A percentile compares a stretch with the other conserved stretches of the same genome.
Evolutionary conservation across 2,329 filamentous ascomycete species (phyloP).

Genomic region (Hypoxylon sp.): DNA sequence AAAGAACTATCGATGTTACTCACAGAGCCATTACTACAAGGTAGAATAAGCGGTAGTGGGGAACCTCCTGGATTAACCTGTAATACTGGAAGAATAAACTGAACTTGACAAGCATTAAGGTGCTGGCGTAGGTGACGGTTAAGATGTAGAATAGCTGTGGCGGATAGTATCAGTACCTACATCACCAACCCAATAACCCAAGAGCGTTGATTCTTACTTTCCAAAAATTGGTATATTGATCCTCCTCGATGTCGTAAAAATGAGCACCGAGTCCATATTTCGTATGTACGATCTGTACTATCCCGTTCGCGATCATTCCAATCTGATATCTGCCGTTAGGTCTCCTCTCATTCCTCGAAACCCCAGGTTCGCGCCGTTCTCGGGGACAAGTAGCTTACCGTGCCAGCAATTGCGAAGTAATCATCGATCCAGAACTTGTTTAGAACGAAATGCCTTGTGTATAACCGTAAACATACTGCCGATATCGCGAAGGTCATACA

Average conservation of each 20-base stretch:
- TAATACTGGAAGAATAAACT: constrained; percentile 49
- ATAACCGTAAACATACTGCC: constrained; percentile 40
- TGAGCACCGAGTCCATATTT: constrained; percentile 40
- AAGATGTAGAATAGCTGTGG: constrained; percentile 41
- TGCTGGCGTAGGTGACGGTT: constrained; percentile 42
- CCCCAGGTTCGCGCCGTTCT: neutral
- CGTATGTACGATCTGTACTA: constrained; percentile 40
- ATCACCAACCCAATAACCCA: neutral
- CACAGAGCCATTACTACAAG: constrained; percentile 32
- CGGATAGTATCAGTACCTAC: constrained; percentile 25
- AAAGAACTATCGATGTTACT: too few relatives aligned
- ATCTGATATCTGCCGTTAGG: constrained; percentile 27
- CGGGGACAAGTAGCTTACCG: constrained; percentile 31
- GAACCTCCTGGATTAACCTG: constrained; percentile 44
- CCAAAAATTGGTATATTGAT: constrained; percentile 23
- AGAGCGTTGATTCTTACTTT: constrained; percentile 35
- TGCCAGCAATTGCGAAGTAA: constrained; percentile 38
- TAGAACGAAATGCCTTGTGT: constrained; percentile 41
- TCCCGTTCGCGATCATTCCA: constrained; percentile 36
- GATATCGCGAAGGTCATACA: constrained; percentile 38
- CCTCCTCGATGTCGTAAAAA: constrained; percentile 31
- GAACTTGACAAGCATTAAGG: constrained; percentile 45
- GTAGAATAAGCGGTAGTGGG: constrained; percentile 40
- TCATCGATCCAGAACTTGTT: constrained; percentile 42
- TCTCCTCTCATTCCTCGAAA: neutral